Base-by-base conservation (phyloP, 805 yeast species). In the Yarrowia deformans region DNA sequence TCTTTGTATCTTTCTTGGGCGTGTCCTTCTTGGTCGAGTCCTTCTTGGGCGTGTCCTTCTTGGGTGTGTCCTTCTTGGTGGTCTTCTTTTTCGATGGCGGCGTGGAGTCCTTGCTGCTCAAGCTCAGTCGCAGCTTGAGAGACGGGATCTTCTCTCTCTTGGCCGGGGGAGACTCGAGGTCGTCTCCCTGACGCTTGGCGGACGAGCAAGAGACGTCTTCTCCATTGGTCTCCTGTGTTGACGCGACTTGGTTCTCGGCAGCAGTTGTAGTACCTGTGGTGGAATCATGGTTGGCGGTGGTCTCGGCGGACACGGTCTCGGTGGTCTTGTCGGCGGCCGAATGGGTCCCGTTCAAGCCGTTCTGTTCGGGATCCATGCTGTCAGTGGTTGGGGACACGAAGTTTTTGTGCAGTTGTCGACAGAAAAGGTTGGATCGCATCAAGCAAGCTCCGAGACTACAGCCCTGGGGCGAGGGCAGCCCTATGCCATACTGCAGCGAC, bases 351-450 rank as follows among this genome's bases (percentile, higher is more conserved):
- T 60, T 60, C 42, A 32, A n/a, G 42, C 66, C 52, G 50, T 43
- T 45, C 42, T 60, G 66, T 60, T 42, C 52, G 43, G 52, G 42
- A 60, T 60, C 66, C 66, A 60, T 60, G 66, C 5, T 45, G 66
- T 34, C 18, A 18, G 66, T 45, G 66, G 52, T 60, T 60, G 66
- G 52, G 66, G 66, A 60, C 66, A 60, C 52, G 66, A 60, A 60
- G 66, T 34, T 60, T 60, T 60, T 60, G 50, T 45, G 66, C 66
- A 60, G 66, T 60, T n/a, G 52, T 60, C 52, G 42, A 40, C 52
- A 60, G 66, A 60, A 60, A 60, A 60, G 66, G 66, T 60, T 60
- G 66, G 66, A 60, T 60, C 66, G 66, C 66, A 60, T 43, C 66
- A 60, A 45, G 66, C 52, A 60, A 60, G 66, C 66, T 60, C 66